Evolutionary conservation across 2,329 filamentous ascomycete species (phyloP).

Genomic region (Colletotrichum sp.): DNA sequence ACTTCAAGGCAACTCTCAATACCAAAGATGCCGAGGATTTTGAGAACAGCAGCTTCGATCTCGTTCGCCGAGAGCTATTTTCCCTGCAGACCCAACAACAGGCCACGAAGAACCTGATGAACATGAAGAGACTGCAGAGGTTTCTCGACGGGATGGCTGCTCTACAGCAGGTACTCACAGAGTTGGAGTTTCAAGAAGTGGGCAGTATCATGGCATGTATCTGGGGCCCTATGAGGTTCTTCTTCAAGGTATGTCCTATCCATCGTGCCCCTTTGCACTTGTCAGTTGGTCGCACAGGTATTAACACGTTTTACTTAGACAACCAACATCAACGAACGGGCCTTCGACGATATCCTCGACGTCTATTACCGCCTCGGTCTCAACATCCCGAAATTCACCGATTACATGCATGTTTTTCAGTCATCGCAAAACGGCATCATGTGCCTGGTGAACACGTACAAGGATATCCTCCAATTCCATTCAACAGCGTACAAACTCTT

Average conservation of each 20-base stretch:
- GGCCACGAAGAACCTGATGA: constrained; percentile 28
- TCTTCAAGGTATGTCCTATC: constrained; percentile 21
- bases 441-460: constrained; percentile 9
- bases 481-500: constrained; percentile 1
- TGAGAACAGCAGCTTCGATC: constrained; percentile 1
- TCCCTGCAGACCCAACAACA: constrained; percentile 30
- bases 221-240: constrained; percentile 32
- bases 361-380: constrained; percentile 9
- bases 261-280: rapidly evolving
- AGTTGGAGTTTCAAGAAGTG: neutral
- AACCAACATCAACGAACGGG: constrained; percentile 4
- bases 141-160: constrained; percentile 27
- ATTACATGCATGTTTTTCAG: neutral
- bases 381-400: neutral
- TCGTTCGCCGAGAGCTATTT: constrained; percentile 27
- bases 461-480: constrained; percentile 10
- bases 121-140: constrained; percentile 28
- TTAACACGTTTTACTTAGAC: neutral
- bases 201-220: constrained; percentile 27
- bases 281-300: neutral
- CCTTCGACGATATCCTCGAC: constrained; percentile 21
- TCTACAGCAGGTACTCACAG: constrained; percentile 13
- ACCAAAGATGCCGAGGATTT: constrained; percentile 23
- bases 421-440: neutral
- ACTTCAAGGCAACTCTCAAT: constrained; percentile 22